Conservation (phyloP, 352 stramenopile species). For the Phytophthora aleatoria region DNA sequence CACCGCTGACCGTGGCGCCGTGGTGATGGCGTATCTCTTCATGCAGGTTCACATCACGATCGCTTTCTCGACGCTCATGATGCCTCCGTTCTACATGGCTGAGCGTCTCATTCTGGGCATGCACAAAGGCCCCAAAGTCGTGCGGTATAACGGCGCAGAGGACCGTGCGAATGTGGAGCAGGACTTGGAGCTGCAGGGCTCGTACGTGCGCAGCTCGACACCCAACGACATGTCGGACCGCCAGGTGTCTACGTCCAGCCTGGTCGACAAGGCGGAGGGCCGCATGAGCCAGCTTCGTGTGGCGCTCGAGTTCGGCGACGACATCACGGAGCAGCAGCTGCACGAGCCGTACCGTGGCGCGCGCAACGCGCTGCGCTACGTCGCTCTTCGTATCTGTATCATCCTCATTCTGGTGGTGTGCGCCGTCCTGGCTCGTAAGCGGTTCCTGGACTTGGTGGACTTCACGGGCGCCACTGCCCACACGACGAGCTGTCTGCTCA, state of each 20-base stretch:
- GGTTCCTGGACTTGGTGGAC: slow-evolving; percentile 57
- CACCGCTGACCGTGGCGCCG: slow-evolving; percentile 40
- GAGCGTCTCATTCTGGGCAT: slow-evolving; percentile 69
- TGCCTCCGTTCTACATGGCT: slow-evolving; percentile 59
- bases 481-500: slow-evolving; percentile 49
- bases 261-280: slow-evolving; percentile 26
- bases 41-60: slow-evolving; percentile 59
- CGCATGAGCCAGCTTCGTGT: slow-evolving; percentile 42
- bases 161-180: slow-evolving; percentile 28
- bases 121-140: slow-evolving; percentile 44
- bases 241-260: slow-evolving; percentile 29
- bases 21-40: slow-evolving; percentile 61
- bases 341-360: slow-evolving; percentile 18
- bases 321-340: slow-evolving; percentile 31
- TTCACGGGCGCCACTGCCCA: slow-evolving; percentile 35
- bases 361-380: slow-evolving; percentile 19
- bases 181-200: slow-evolving; percentile 37
- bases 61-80: slow-evolving; percentile 53
- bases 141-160: slow-evolving; percentile 28
- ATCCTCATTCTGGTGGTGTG: slow-evolving; percentile 47
- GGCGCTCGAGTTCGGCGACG: slow-evolving; percentile 34
- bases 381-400: slow-evolving; percentile 30
- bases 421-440: slow-evolving; percentile 44
- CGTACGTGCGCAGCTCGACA: slow-evolving; percentile 41
- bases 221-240: slow-evolving; percentile 20